phyloP scores from a whole-genome alignment of 1,284 basidiomycete genomes.

The Sanghuangporus weigelae region DNA sequence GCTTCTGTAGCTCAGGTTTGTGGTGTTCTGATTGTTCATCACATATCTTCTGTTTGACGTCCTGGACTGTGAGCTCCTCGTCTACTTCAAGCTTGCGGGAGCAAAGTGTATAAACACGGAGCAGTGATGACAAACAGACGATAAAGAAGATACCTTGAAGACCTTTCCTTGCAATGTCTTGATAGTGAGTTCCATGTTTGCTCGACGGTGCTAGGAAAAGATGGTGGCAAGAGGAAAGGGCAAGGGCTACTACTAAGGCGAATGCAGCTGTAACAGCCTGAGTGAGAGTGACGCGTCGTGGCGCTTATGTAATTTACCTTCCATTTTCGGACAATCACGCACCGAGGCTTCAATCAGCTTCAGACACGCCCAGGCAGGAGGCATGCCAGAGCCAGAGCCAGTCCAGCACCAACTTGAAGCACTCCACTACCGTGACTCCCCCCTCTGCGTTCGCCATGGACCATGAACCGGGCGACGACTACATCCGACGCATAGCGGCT shows the following conservation, averaged over 20 bases:
- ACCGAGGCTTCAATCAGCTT: background rate
- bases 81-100: slow-evolving; percentile 72
- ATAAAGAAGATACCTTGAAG: slow-evolving; percentile 47
- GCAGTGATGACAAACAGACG: background rate
- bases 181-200: slow-evolving; percentile 85
- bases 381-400: background rate
- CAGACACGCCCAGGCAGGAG: background rate
- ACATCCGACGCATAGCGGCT: slow-evolving; percentile 58
- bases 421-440: background rate
- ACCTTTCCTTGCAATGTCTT: slow-evolving; percentile 93
- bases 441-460: slow-evolving; percentile 40
- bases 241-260: slow-evolving; percentile 1
- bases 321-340: background rate
- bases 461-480: slow-evolving; percentile 65
- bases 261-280: slow-evolving; percentile 2
- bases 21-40: slow-evolving; percentile 63
- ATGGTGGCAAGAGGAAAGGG: slow-evolving; percentile 16
- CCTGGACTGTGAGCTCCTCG: slow-evolving; percentile 66
- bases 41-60: slow-evolving; percentile 85
- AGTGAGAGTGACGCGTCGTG: slow-evolving; percentile 12
- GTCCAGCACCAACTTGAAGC: background rate
- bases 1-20: slow-evolving; percentile 74
- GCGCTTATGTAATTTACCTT: slow-evolving; percentile 4
- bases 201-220: slow-evolving; percentile 20
- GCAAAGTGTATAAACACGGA: background rate